Conservation (phyloP, 1,284 basidiomycete genomes). For the Irpex sp. region DNA sequence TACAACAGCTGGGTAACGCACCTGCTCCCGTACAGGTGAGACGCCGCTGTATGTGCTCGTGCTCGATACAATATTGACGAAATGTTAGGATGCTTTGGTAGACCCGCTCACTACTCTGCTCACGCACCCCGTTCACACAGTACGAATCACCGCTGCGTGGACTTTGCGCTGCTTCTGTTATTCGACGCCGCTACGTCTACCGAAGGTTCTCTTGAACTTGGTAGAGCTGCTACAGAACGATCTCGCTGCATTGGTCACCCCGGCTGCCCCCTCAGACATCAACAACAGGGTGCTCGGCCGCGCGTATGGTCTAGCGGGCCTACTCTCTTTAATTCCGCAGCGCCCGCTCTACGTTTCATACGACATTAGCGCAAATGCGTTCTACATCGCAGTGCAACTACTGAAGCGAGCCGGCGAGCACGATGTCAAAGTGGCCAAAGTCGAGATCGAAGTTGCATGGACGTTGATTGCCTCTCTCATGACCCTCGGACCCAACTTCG, state of each 20-base stretch:
- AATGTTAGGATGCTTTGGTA: conserved; percentile 70
- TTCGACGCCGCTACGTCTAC: conserved; percentile 82
- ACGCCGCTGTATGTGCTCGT: not conserved
- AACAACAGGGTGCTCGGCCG: conserved; percentile 78
- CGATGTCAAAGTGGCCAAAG: conserved; percentile 75
- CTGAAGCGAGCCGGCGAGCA: conserved; percentile 92
- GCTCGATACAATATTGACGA: not conserved
- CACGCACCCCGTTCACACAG: conserved; percentile 83
- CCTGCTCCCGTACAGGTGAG: conserved; percentile 81
- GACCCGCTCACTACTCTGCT: conserved; percentile 87
- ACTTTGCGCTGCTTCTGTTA: conserved; percentile 88
- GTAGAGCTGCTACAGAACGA: conserved; percentile 85
- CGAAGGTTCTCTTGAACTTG: conserved; percentile 72
- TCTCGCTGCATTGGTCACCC: conserved; percentile 62
- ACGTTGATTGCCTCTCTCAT: conserved; percentile 88
- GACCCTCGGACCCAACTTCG: conserved; percentile 91
- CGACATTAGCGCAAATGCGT: conserved; percentile 87
- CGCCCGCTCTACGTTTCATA: conserved; percentile 94
- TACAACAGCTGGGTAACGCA: conserved; percentile 90
- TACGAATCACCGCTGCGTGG: conserved; percentile 85
- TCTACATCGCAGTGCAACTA: conserved; percentile 88
- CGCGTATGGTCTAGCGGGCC: conserved; percentile 83
- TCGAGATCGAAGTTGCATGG: conserved; percentile 96
- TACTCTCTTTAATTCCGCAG: conserved; percentile 83
- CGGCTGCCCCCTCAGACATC: conserved; percentile 73